Percentiles rank a stretch among this genome's conserved stretches.
Conservation (phyloP, 2,329 filamentous ascomycete genomes). For the Sporothrix curviconia region DNA sequence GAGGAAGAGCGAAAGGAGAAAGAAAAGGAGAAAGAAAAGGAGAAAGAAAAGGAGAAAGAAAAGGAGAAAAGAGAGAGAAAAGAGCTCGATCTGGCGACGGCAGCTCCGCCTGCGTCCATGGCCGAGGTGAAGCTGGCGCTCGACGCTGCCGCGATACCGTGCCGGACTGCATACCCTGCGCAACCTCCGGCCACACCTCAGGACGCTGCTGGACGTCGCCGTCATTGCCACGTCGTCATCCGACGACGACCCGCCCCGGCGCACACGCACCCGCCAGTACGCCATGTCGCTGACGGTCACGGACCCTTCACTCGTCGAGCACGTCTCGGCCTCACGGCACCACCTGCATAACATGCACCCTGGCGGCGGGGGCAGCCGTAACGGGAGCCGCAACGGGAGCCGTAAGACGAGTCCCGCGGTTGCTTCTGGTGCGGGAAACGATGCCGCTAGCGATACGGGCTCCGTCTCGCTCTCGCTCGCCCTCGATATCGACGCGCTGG, state of each 20-base stretch:
- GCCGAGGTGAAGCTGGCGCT: conserved; percentile 40
- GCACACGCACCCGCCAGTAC: conserved; percentile 53
- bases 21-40: neutral
- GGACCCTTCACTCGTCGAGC: conserved; percentile 34
- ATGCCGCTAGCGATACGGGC: neutral
- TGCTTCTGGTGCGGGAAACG: neutral
- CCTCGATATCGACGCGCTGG: conserved; percentile 39
- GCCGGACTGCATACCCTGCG: conserved; percentile 48
- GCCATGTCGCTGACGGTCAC: conserved; percentile 52
- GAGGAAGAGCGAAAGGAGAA: too few relatives aligned
- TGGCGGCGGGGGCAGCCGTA: too few relatives aligned
- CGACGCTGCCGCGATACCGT: conserved; percentile 42
- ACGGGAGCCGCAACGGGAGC: too few relatives aligned
- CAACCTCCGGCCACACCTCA: conserved; percentile 42
- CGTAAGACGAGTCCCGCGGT: neutral
- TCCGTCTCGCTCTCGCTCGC: neutral
- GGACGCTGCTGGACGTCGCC: conserved; percentile 46
- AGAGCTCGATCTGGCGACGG: too few relatives aligned
- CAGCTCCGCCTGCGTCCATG: conserved; percentile 21
- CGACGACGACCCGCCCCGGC: conserved; percentile 37
- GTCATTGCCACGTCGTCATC: conserved; percentile 43
- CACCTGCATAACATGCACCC: conserved; percentile 24
- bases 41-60: neutral
- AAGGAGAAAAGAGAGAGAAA: neutral
- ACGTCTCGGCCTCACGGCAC: conserved; percentile 7